Conservation (phyloP, 441 rosid genomes). For the Capsella rubella region DNA sequence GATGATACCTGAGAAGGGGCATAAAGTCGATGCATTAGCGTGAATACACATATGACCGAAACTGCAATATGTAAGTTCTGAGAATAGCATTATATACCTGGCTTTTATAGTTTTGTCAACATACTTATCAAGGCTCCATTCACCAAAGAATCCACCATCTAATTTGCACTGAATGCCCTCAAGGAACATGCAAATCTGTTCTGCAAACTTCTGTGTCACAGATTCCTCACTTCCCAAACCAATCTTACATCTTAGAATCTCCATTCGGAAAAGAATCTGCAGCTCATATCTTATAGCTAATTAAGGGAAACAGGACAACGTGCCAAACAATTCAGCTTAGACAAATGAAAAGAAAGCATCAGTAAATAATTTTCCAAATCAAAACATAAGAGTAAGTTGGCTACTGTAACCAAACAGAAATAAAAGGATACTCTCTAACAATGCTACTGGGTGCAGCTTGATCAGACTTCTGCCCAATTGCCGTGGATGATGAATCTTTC, state of each 20-base stretch:
- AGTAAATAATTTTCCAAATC: slow-evolving; percentile 7
- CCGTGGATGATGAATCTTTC: slow-evolving; percentile 45
- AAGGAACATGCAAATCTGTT: slow-evolving; percentile 76
- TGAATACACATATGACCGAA: not conserved
- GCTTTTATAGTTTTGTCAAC: slow-evolving; percentile 70
- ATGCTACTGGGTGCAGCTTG: slow-evolving; percentile 50
- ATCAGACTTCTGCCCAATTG: slow-evolving; percentile 44
- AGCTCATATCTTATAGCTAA: slow-evolving; percentile 70
- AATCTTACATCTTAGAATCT: slow-evolving; percentile 75
- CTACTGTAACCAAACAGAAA: slow-evolving; percentile 11
- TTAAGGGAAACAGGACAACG: slow-evolving; percentile 58
- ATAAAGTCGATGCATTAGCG: slow-evolving; percentile 24
- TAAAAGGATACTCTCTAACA: slow-evolving; percentile 84
- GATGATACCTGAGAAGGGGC: slow-evolving; percentile 60
- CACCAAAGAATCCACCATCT: slow-evolving; percentile 90
- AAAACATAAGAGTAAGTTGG: slow-evolving; percentile 29
- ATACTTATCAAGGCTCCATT: slow-evolving; percentile 89
- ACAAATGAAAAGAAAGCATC: slow-evolving; percentile 21
- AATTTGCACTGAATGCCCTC: slow-evolving; percentile 82
- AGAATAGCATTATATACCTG: slow-evolving; percentile 56
- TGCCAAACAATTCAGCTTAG: slow-evolving; percentile 1
- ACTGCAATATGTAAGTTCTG: slow-evolving; percentile 1
- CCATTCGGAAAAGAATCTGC: slow-evolving; percentile 95
- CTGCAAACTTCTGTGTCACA: slow-evolving; percentile 71
- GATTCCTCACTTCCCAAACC: slow-evolving; percentile 59